Evolutionary conservation across 192 early-diverging fungal species (phyloP).

Genomic region (Chytriomyces confervae): DNA sequence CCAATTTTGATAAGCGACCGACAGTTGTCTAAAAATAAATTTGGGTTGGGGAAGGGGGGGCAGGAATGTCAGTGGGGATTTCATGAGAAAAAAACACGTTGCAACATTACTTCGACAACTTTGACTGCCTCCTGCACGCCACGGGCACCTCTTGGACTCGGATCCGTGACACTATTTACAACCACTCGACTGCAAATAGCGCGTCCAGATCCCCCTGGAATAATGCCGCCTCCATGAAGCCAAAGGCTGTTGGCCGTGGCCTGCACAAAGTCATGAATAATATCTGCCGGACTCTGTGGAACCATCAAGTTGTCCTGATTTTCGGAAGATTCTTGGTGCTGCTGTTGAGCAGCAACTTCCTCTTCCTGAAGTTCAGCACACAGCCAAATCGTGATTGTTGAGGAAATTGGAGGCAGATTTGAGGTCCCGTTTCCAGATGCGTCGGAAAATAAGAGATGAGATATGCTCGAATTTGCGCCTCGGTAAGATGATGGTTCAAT

Average conservation of each 20-base stretch:
- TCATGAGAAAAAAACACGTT: neutral
- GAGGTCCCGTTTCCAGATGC: neutral
- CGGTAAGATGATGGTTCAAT: slow-evolving; percentile 23
- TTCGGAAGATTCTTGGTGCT: neutral
- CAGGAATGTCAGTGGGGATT: too few species aligned
- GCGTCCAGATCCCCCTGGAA: slow-evolving; percentile 33
- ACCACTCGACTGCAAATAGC: slow-evolving; percentile 43
- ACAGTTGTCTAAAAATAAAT: slow-evolving; percentile 38
- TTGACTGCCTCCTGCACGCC: slow-evolving; percentile 41
- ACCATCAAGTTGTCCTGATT: slow-evolving; percentile 1
- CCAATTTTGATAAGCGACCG: slow-evolving; percentile 43
- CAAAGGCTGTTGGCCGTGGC: slow-evolving; percentile 49
- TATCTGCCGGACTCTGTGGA: slow-evolving; percentile 31
- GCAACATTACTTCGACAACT: slow-evolving; percentile 38
- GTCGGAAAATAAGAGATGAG: slow-evolving; percentile 24
- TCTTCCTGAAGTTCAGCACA: slow-evolving; percentile 39
- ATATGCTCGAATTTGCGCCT: slow-evolving; percentile 20
- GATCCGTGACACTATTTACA: slow-evolving; percentile 50
- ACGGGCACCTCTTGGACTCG: slow-evolving; percentile 31
- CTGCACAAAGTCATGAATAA: slow-evolving; percentile 54
- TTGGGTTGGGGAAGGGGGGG: neutral
- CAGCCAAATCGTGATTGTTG: slow-evolving; percentile 48
- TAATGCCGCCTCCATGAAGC: slow-evolving; percentile 35
- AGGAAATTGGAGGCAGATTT: slow-evolving; percentile 27
- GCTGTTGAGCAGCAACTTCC: slow-evolving; percentile 19